Conservation (phyloP, 305 asterid species). For the Caryopteris hybrid region DNA sequence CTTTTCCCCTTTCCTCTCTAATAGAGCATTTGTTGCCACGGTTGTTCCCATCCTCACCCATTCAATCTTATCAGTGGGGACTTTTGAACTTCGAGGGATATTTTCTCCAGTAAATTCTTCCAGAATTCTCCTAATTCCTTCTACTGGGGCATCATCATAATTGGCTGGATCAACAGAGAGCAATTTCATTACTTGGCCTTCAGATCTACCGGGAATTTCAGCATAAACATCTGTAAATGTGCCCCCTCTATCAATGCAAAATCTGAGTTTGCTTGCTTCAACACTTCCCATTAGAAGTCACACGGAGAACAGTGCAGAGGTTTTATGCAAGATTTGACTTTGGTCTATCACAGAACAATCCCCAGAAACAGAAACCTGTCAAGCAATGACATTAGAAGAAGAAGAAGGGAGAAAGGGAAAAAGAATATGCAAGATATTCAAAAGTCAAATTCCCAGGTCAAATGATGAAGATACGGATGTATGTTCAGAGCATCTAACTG, state of each 20-base stretch:
- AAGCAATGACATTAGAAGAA: neutral
- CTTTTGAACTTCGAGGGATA: slow-evolving; percentile 68
- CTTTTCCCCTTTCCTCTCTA: slow-evolving; percentile 93
- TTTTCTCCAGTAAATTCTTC: slow-evolving; percentile 81
- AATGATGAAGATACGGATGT: neutral
- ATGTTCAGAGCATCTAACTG: neutral
- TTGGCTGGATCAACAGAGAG: slow-evolving; percentile 93
- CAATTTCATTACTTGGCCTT: slow-evolving; percentile 85
- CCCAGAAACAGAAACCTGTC: slow-evolving; percentile 18
- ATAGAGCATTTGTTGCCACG: slow-evolving; percentile 90
- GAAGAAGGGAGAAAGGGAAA: neutral
- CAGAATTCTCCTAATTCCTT: slow-evolving; percentile 87
- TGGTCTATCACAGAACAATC: neutral
- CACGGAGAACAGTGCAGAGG: neutral
- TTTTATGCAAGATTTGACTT: neutral
- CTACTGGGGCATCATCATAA: slow-evolving; percentile 96
- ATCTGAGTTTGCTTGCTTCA: slow-evolving; percentile 60
- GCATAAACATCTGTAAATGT: slow-evolving; percentile 98
- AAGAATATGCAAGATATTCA: neutral
- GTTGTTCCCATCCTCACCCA: slow-evolving; percentile 99
- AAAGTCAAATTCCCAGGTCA: neutral
- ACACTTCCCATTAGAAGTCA: slow-evolving; percentile 52
- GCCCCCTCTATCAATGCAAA: slow-evolving; percentile 97
- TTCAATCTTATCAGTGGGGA: slow-evolving; percentile 91
- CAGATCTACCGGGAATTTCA: slow-evolving; percentile 82